These are phyloP conservation scores for Pleurotus tuoliensis DNA, from an alignment of 768 basidiomycete genomes.

Conservation along the genomic window DNA sequence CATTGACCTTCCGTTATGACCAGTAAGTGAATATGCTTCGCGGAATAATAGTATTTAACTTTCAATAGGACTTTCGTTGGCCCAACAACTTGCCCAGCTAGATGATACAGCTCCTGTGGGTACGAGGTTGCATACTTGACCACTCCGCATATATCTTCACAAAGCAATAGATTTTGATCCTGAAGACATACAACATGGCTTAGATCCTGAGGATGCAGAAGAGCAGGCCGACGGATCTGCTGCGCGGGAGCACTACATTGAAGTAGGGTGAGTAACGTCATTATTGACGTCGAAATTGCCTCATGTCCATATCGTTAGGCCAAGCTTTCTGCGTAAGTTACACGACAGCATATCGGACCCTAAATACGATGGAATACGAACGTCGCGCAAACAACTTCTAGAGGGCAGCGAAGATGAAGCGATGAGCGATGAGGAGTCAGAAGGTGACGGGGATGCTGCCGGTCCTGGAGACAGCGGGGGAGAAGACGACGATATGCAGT, in stretches of 20 bases:
- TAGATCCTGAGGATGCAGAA: conserved; percentile 38
- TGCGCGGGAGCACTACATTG: conserved; percentile 74
- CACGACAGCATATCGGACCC: conserved; percentile 66
- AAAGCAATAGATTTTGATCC: conserved; percentile 60
- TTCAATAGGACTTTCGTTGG: conserved; percentile 49
- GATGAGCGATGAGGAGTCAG: conserved; percentile 23
- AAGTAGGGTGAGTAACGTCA: conserved; percentile 65
- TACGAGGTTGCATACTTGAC: conserved; percentile 23
- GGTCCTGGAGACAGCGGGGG: conserved; percentile 15
- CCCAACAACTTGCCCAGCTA: conserved; percentile 80
- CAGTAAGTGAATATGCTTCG: neutral
- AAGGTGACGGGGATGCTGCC: conserved; percentile 17
- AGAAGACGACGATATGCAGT: conserved; percentile 6
- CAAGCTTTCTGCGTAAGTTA: conserved; percentile 63
- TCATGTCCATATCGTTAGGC: conserved; percentile 33
- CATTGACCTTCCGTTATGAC: neutral
- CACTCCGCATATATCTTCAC: conserved; percentile 10
- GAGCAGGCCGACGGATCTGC: conserved; percentile 27
- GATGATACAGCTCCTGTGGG: conserved; percentile 68
- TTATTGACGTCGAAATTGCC: neutral
- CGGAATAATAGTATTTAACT: neutral
- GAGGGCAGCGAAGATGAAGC: conserved; percentile 34
- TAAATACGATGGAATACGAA: conserved; percentile 74
- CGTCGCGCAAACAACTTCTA: conserved; percentile 54
- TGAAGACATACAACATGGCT: conserved; percentile 58